These are phyloP conservation scores for Colletotrichum horii DNA, from an alignment of 2,329 filamentous ascomycete genomes.

Conservation along the genomic window DNA sequence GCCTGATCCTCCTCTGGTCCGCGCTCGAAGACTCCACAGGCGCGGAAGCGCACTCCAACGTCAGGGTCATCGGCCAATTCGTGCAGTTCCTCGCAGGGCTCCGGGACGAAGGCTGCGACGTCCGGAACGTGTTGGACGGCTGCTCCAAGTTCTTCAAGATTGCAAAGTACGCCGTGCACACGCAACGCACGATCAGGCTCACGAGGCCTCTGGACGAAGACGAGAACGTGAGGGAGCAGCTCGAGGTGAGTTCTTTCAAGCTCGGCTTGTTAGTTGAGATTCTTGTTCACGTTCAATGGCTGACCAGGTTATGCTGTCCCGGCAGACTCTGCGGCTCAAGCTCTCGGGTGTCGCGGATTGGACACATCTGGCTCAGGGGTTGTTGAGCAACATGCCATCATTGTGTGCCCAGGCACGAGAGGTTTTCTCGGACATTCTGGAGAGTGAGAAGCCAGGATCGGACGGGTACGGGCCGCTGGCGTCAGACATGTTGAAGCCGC, in stretches of 20 bases:
- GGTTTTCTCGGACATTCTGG: neutral
- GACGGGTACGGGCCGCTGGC: neutral
- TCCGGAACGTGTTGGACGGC: neutral
- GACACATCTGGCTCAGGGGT: conserved; percentile 10
- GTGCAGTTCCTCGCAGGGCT: conserved; percentile 8
- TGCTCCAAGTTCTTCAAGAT: conserved; percentile 14
- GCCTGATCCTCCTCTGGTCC: conserved; percentile 8
- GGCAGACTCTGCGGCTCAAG: neutral
- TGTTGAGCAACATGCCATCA: conserved; percentile 1
- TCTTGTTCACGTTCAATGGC: too few relatives aligned
- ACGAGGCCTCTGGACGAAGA: neutral
- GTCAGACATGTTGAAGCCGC: conserved; percentile 1
- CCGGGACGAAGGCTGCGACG: conserved; percentile 7
- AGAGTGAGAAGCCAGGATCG: neutral
- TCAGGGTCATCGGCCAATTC: conserved; percentile 6
- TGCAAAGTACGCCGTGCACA: conserved; percentile 11
- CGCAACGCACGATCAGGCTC: neutral
- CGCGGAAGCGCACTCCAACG: neutral
- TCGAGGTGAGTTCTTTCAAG: neutral
- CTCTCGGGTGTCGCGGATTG: conserved; percentile 12
- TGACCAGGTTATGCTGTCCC: neutral
- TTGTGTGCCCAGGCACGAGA: neutral
- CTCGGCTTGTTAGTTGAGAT: too few relatives aligned
- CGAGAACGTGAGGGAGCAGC: neutral
- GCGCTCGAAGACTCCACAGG: conserved; percentile 11